phyloP scores from a whole-genome alignment of 306 rosid genomes.

The Fagus crenata region DNA sequence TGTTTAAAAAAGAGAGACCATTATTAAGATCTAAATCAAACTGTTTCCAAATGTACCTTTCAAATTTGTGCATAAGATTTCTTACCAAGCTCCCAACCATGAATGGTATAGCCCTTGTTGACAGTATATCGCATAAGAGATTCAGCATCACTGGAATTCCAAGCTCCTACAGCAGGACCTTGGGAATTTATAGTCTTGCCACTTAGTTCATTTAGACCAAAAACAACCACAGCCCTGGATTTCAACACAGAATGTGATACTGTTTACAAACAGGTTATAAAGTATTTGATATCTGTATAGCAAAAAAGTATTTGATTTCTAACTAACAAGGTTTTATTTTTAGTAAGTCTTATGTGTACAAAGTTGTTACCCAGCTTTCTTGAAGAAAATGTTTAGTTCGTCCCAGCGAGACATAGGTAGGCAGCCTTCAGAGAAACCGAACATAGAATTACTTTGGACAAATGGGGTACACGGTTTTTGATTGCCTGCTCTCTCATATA shows the following conservation, averaged over 20 bases:
- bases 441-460: conserved; percentile 38
- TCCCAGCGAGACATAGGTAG: conserved; percentile 85
- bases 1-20: too few relatives aligned
- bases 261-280: neutral
- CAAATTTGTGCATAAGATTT: conserved; percentile 5
- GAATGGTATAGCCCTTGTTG: conserved; percentile 56
- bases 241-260: conserved; percentile 24
- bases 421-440: conserved; percentile 76
- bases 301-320: neutral
- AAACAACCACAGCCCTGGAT: conserved; percentile 77
- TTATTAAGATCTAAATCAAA: too few relatives aligned
- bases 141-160: conserved; percentile 70
- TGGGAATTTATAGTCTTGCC: conserved; percentile 45
- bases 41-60: too few relatives aligned
- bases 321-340: neutral
- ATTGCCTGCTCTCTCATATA: conserved; percentile 60
- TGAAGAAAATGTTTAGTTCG: conserved; percentile 73
- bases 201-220: conserved; percentile 82
- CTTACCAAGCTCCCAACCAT: conserved; percentile 98
- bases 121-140: conserved; percentile 76
- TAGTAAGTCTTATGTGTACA: neutral
- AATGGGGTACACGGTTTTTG: conserved; percentile 56
- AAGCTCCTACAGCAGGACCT: conserved; percentile 61
- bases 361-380: conserved; percentile 67
- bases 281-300: neutral